Evolutionary conservation across 2,329 filamentous ascomycete genomes (phyloP).

Genomic region (Rachicladosporium sp.): DNA sequence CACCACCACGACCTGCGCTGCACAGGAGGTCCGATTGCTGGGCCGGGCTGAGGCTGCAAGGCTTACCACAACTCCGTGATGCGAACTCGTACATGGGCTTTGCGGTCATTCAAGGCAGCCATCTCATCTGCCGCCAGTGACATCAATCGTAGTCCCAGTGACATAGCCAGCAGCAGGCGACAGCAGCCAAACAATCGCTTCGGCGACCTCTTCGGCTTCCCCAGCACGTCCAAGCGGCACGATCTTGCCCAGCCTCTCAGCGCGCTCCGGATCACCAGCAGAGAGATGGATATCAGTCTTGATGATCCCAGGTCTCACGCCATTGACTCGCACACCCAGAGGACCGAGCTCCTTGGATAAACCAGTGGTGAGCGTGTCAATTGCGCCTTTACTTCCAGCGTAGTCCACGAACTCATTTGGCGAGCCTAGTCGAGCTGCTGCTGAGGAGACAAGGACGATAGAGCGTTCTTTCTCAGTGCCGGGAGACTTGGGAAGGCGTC

Average conservation of each 20-base stretch:
- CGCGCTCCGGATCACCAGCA: slow-evolving; percentile 13
- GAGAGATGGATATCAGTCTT: slow-evolving; percentile 16
- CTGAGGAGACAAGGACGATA: slow-evolving; percentile 18
- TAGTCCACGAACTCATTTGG: slow-evolving; percentile 19
- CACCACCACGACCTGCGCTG: no score
- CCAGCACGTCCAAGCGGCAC: slow-evolving; percentile 16
- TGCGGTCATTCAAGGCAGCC: no score
- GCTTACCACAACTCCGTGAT: no score
- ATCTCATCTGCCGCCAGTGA: slow-evolving; percentile 7
- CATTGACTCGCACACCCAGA: slow-evolving; percentile 14
- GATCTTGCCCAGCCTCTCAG: slow-evolving; percentile 12
- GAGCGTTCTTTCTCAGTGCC: slow-evolving; percentile 7
- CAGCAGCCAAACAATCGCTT: slow-evolving; percentile 17
- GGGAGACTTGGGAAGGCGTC: slow-evolving; percentile 9
- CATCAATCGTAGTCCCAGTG: slow-evolving; percentile 10
- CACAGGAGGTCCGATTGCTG: no score
- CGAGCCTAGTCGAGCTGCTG: slow-evolving; percentile 15
- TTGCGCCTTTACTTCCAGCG: slow-evolving; percentile 18
- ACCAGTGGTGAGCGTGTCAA: slow-evolving; percentile 16
- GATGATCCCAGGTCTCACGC: slow-evolving; percentile 16
- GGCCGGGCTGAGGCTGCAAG: no score
- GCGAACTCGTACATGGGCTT: no score
- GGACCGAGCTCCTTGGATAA: slow-evolving; percentile 17
- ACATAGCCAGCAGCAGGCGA: slow-evolving; percentile 10
- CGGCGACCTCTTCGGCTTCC: slow-evolving; percentile 16